phyloP scores from a whole-genome alignment of 2,329 filamentous ascomycete genomes.

The Colletotrichum sp. region DNA sequence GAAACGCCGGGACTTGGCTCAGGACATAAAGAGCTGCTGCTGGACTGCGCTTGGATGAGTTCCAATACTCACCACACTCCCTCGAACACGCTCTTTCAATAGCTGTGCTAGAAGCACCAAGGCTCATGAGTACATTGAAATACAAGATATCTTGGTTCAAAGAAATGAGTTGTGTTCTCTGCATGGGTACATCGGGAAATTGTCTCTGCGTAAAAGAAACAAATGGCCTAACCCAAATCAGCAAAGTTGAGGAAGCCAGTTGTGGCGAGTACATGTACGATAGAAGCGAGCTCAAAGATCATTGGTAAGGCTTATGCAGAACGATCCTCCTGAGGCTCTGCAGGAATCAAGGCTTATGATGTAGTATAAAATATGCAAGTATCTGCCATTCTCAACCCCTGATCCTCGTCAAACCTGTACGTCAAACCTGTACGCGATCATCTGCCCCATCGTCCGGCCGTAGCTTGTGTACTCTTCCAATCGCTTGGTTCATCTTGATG shows the following conservation, averaged over 20 bases:
- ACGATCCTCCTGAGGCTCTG: neutral
- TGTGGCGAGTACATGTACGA: neutral
- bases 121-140: neutral
- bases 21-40: neutral
- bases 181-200: no score
- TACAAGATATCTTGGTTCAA: no score
- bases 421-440: neutral
- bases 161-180: no score
- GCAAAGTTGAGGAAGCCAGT: neutral
- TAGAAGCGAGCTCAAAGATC: neutral
- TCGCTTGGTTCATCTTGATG: no score
- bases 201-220: no score
- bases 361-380: neutral
- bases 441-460: neutral
- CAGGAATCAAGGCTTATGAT: neutral
- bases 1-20: no score
- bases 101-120: no score
- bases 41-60: neutral
- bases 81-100: neutral
- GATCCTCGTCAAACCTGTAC: neutral
- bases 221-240: no score
- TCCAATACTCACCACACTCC: accelerated
- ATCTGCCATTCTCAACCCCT: neutral
- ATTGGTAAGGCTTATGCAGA: neutral
- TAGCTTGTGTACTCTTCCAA: neutral